Conservation (phyloP, 768 basidiomycete species). For the Leccinum obscurum region DNA sequence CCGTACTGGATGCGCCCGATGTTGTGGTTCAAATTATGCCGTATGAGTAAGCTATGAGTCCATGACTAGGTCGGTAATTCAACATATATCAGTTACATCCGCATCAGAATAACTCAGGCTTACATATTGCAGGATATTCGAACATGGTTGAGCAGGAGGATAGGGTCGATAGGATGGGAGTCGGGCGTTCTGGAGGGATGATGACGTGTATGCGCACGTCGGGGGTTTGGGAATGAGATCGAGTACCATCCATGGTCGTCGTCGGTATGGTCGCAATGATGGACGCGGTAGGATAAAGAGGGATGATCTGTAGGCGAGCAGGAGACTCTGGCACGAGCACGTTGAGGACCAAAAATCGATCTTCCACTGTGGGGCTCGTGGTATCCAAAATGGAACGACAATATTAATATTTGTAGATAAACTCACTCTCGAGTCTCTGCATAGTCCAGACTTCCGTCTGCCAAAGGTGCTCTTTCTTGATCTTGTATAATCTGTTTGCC, state of each 20-base stretch:
- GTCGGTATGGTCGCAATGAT: slow-evolving; percentile 18
- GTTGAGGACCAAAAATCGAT: slow-evolving; percentile 70
- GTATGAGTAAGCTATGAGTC: too few species aligned
- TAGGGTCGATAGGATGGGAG: slow-evolving; percentile 18
- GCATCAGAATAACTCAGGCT: too few species aligned
- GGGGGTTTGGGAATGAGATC: neutral
- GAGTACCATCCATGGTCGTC: neutral
- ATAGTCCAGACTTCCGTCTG: slow-evolving; percentile 81
- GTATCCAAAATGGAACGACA: too few species aligned
- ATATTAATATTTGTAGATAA: neutral
- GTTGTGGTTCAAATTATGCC: too few species aligned
- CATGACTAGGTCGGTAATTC: too few species aligned
- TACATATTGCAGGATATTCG: too few species aligned
- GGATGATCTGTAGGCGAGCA: slow-evolving; percentile 52
- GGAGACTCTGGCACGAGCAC: slow-evolving; percentile 58
- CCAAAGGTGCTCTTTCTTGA: slow-evolving; percentile 73
- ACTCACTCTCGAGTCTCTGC: slow-evolving; percentile 51
- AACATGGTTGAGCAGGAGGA: neutral
- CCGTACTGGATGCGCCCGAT: too few species aligned
- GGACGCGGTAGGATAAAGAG: slow-evolving; percentile 50
- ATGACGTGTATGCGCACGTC: slow-evolving; percentile 24
- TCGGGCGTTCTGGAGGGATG: slow-evolving; percentile 23
- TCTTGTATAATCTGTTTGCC: slow-evolving; percentile 68
- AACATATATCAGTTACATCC: too few species aligned
- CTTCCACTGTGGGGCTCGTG: slow-evolving; percentile 57